Evolutionary conservation across 805 yeast genomes (phyloP), one percentile per base, ranked within the genome.

Genomic region (Candida ponderosae): DNA sequence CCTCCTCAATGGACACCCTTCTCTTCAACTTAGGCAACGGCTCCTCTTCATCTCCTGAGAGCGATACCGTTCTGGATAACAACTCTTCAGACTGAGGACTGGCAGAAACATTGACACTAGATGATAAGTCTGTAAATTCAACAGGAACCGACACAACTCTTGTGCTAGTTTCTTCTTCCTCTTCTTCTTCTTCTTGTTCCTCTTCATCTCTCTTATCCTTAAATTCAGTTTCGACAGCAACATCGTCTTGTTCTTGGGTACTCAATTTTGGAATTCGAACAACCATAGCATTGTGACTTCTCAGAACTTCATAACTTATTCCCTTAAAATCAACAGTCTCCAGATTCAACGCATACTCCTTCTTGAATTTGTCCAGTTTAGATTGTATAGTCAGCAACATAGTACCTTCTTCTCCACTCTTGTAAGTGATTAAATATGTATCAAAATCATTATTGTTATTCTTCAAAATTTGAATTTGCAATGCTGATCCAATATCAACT

Each of bases 1-100:
- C 50, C 35, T 48, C 52, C 31, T 48, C 52, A 6, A 48, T 16
- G 4, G 50, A 41, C 10, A 46, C 52, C 20, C 31, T 48, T 42
- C 42, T 48, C 2, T 35, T 44, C 27, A 48, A 31, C 30, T 48
- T 48, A 31, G 52, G 49, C n/a, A 46, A 30, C 18, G 37, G 26
- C n/a, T n/a, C n/a, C n/a, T n/a, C n/a, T n/a, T n/a, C n/a, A n/a
- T n/a, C n/a, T n/a, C n/a, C n/a, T n/a, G n/a, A n/a, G n/a, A n/a
- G n/a, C n/a, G n/a, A n/a, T n/a, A n/a, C n/a, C n/a, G n/a, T n/a
- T n/a, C n/a, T n/a, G n/a, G n/a, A n/a, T n/a, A n/a, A n/a, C n/a
- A n/a, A n/a, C n/a, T n/a, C n/a, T n/a, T n/a, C n/a, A n/a, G n/a
- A n/a, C n/a, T n/a, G n/a, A n/a, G n/a, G n/a, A n/a, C n/a, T n/a